A percentile compares a stretch with the other conserved stretches of the same genome.
Evolutionary conservation across 495 filamentous ascomycete genomes (phyloP).

Genomic region (Choiromyces venosus): DNA sequence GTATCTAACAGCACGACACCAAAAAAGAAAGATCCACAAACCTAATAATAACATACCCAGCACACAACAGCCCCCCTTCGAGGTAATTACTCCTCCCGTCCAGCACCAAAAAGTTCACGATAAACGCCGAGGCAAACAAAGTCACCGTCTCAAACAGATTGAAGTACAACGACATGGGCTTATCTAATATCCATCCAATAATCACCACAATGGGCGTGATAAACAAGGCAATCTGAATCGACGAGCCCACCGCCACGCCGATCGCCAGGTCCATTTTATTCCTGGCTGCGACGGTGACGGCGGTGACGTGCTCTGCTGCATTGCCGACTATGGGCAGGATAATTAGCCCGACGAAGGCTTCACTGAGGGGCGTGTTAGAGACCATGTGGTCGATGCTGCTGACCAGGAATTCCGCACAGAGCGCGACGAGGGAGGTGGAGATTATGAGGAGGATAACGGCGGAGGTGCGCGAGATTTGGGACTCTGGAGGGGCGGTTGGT

Average conservation of each 20-base stretch:
- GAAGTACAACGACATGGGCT: slow-evolving; percentile 83
- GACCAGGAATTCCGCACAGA: slow-evolving; percentile 84
- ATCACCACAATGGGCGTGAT: slow-evolving; percentile 83
- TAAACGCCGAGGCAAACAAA: slow-evolving; percentile 79
- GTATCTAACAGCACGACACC: too few relatives aligned
- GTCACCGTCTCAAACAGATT: slow-evolving; percentile 86
- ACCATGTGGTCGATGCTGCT: slow-evolving; percentile 72
- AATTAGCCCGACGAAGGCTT: not conserved
- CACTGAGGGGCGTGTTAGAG: slow-evolving; percentile 56
- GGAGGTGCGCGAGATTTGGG: not conserved
- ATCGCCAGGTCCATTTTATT: slow-evolving; percentile 97
- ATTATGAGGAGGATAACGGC: slow-evolving; percentile 68
- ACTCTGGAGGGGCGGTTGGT: not conserved
- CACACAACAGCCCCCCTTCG: slow-evolving; percentile 74
- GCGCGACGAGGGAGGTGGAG: slow-evolving; percentile 72
- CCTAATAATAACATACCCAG: slow-evolving; percentile 71
- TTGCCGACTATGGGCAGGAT: slow-evolving; percentile 63
- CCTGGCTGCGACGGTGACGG: slow-evolving; percentile 79
- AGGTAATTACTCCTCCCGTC: slow-evolving; percentile 86
- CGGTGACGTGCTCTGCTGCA: slow-evolving; percentile 86
- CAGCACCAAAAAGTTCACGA: slow-evolving; percentile 82
- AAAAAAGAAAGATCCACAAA: too few relatives aligned
- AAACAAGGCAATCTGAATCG: slow-evolving; percentile 86
- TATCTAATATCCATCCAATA: slow-evolving; percentile 77
- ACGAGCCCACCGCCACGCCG: slow-evolving; percentile 79